Conservation (phyloP, 495 filamentous ascomycete genomes). For the Physcia stellaris region DNA sequence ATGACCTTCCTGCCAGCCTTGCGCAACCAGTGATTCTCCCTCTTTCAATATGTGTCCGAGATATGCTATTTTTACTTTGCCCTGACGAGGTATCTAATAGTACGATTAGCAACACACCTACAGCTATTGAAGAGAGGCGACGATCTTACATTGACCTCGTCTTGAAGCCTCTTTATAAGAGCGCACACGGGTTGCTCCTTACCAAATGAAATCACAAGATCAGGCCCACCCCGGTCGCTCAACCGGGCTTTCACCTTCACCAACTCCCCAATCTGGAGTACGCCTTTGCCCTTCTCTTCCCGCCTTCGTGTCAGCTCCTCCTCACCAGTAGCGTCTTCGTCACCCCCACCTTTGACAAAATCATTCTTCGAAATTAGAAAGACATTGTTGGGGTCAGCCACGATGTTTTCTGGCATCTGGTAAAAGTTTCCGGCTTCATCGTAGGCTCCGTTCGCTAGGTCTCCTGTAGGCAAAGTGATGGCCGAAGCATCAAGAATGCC, state of each 20-base stretch:
- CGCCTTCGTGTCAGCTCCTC: conserved; percentile 43
- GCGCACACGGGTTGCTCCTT: conserved; percentile 49
- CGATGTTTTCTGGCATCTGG: conserved; percentile 58
- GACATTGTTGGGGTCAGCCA: conserved; percentile 62
- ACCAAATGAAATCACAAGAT: conserved; percentile 46
- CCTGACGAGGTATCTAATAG: conserved; percentile 32
- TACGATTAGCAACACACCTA: conserved; percentile 10
- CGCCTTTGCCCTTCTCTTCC: conserved; percentile 52
- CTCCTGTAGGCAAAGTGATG: conserved; percentile 62
- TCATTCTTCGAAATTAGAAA: conserved; percentile 22
- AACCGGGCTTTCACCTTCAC: conserved; percentile 50
- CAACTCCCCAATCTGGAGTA: conserved; percentile 28
- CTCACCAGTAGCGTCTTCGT: conserved; percentile 30
- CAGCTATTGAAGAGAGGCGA: neutral
- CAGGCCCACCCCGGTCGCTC: conserved; percentile 52
- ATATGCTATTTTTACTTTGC: conserved; percentile 57
- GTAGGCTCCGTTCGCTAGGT: conserved; percentile 61
- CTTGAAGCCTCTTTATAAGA: conserved; percentile 46
- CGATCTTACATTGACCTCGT: conserved; percentile 48
- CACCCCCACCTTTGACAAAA: conserved; percentile 13
- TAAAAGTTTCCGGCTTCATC: conserved; percentile 69
- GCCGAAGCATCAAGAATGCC: conserved; percentile 60
- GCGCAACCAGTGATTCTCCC: conserved; percentile 40
- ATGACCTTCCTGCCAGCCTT: conserved; percentile 66
- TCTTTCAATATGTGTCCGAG: conserved; percentile 70